Evolutionary conservation across 2,329 filamentous ascomycete genomes (phyloP), one percentile per base, ranked within the genome.

Genomic region (Diaporthe eres): DNA sequence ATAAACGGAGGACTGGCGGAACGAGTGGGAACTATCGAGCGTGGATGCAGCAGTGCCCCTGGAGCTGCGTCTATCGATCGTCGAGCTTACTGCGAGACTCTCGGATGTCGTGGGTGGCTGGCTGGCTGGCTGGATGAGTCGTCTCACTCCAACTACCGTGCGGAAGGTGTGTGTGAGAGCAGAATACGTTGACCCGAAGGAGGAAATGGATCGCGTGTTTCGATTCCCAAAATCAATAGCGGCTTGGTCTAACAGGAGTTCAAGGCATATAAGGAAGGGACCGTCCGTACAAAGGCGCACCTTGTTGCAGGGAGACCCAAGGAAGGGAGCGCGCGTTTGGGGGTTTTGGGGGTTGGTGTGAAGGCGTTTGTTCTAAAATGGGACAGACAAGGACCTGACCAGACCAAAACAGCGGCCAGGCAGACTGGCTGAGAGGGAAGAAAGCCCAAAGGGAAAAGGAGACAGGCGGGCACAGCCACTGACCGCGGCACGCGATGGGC

Each of bases 401-500:
- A 25, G 63, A 47, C 63, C 63, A n/a, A 39, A 19, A 25, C n/a
- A 49, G 19, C n/a, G 61, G 61, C 61, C 61, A 49, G 44, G 44
- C 61, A 65, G 61, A 65, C 34, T 31, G 28, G 19, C 31, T 34
- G 17, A 58, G 31, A 37, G 31, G 28, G 19, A 12, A 7, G 42
- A 39, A 9, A 28, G 39, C 31, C n/a, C 58, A 44, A 44, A 53
- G 28, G 22, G 47, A 73, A 65, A 65, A 55, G 58, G 47, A 65
- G 61, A 28, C 47, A 25, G 31, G 12, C 47, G 6, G 39, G 58
- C 71, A 73, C 71, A 65, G 71, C 71, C 71, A 73, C 71, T 65
- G 31, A 5, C 44, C 25, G 49, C 39, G 31, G 47, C 57, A 65
- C 57, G 49, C 49, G 71, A 42, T 57, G 58, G 31, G 71, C 71